Base-by-base conservation (phyloP, 257 asterid genomes). In the Solanum ahanhuiri region DNA sequence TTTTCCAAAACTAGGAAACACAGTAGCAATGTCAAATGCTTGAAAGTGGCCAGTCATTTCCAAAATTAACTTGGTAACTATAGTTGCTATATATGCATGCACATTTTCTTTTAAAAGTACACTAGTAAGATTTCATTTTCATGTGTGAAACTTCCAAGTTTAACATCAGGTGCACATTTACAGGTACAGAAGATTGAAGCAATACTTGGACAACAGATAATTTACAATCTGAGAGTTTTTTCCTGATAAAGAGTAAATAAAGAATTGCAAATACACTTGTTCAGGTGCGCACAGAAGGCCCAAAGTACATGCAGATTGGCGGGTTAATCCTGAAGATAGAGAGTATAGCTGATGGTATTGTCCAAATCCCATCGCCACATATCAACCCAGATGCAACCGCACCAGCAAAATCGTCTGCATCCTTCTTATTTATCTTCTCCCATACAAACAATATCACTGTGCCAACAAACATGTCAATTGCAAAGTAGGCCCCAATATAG, bases 351-450 rank as follows among this genome's bases (percentile, higher is more conserved):
- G 99, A 96, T 2, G 99, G 99, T 71, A 95, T 93, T 3, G 99
- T 96, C 99, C 99, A 95, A 20, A 95, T 93, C 81, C 99, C 98
- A 66, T 95, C 99, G 3, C 98, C 98, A 30, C 99, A 94, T 72
- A 95, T 96, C 92, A 96, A 91, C 31, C 99, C 98, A 14, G 99
- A 96, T 2, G 98, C 99, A 17, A 96, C 98, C 0, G 98, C 98
- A 10, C 98, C 98, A 1, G 95, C 92, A 86, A 91, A 96, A 89
- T 95, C 98, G 10, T 96, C 98, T 0, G 98, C 91, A 25, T 90
- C 95, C 88, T 92, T 92, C 88, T 91, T 91, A 34, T 95, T 94
- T 20, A 96, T 31, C 88, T 91, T 87, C 91, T 96, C 98, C 99
- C 99, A 94, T 2, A 96, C 88, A 11, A 93, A 96, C 87, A 96